phyloP scores from a whole-genome alignment of 306 rosid genomes.

The Canavalia ensiformis region DNA sequence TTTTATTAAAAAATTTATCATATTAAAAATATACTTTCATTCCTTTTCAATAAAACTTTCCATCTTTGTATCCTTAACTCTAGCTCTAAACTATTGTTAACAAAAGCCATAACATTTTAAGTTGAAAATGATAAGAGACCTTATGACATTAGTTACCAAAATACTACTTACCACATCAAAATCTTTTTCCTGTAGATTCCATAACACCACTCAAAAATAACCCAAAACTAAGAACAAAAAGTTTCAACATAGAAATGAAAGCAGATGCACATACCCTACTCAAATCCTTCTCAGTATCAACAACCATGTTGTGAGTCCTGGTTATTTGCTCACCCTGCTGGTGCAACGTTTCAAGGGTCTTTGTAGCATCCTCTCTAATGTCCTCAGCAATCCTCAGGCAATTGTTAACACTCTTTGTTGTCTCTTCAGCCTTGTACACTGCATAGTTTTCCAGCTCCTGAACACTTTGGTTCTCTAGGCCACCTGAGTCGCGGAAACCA shows the following conservation, averaged over 20 bases:
- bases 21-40: neutral
- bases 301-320: constrained; percentile 83
- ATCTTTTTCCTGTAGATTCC: constrained; percentile 9
- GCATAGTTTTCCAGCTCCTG: constrained; percentile 87
- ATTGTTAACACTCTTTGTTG: constrained; percentile 75
- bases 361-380: constrained; percentile 80
- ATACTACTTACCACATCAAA: neutral
- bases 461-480: constrained; percentile 77
- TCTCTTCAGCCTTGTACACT: constrained; percentile 76
- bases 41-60: too few relatives aligned
- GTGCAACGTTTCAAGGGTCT: constrained; percentile 88
- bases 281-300: constrained; percentile 86
- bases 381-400: constrained; percentile 88
- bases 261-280: constrained; percentile 61
- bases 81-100: too few relatives aligned
- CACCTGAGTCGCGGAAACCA: constrained; percentile 66
- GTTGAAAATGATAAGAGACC: constrained; percentile 21
- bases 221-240: neutral
- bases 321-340: constrained; percentile 94
- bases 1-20: too few relatives aligned
- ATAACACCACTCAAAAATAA: neutral
- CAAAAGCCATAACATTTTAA: neutral
- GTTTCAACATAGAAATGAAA: neutral
- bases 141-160: neutral
- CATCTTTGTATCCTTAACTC: too few relatives aligned